phyloP scores from a whole-genome alignment of 2,329 filamentous ascomycete species.

The Chaetothyriales sp. region DNA sequence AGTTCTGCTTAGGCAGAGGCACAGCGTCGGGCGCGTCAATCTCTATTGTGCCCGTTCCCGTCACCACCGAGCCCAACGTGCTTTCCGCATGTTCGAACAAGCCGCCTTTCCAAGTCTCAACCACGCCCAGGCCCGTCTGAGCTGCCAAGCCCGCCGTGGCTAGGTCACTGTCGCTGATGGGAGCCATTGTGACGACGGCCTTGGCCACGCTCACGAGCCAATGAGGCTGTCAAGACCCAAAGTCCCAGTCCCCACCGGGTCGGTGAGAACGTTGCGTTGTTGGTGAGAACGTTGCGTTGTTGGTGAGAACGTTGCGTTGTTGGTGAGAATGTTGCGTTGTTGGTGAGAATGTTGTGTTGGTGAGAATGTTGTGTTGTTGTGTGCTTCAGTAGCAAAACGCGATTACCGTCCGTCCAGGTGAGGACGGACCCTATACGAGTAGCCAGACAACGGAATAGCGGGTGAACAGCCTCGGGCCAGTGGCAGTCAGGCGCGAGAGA shows the following conservation, averaged over 20 bases:
- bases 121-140: background rate
- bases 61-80: slow-evolving; percentile 1
- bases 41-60: slow-evolving; percentile 4
- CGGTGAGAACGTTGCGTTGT: background rate
- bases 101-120: background rate
- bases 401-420: slow-evolving; percentile 39
- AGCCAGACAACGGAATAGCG: slow-evolving; percentile 27
- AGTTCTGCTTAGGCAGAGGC: slow-evolving; percentile 5
- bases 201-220: background rate
- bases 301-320: too few species aligned
- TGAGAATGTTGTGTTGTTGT: too few species aligned
- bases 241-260: background rate
- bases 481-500: background rate
- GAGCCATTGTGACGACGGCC: background rate
- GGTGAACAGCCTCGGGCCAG: slow-evolving; percentile 2
- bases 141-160: background rate
- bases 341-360: too few species aligned
- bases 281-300: too few species aligned
- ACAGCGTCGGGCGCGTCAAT: slow-evolving; percentile 17
- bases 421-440: slow-evolving; percentile 38
- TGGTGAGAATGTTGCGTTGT: too few species aligned
- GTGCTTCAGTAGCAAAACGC: slow-evolving; percentile 5
- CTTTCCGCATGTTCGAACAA: background rate
- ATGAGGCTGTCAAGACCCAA: background rate
- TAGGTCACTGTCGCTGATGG: background rate